phyloP scores from a whole-genome alignment of 2,329 filamentous ascomycete species.

The Fusarium sp. region DNA sequence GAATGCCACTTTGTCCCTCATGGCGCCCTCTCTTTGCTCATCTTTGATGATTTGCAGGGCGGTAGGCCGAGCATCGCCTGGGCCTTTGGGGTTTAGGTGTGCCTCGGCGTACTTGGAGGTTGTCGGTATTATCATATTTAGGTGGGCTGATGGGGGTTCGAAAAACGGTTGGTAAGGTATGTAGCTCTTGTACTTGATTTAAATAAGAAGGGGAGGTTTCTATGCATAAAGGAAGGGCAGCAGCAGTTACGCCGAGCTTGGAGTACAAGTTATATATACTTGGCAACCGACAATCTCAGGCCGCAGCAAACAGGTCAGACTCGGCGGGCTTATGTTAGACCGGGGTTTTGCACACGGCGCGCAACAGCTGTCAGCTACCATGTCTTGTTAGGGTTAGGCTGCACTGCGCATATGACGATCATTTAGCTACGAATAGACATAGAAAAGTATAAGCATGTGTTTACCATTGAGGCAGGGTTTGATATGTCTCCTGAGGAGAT shows the following conservation, averaged over 20 bases:
- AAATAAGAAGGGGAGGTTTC: fast-evolving
- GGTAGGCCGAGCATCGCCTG: constrained; percentile 59
- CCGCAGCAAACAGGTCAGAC: neutral
- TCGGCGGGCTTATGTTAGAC: neutral
- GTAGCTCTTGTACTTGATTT: no score
- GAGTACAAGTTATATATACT: no score
- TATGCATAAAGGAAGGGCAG: no score
- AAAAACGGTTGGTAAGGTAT: neutral
- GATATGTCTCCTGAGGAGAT: no score
- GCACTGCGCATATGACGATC: neutral
- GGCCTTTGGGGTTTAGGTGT: constrained; percentile 46
- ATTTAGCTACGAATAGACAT: no score
- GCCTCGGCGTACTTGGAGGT: constrained; percentile 15
- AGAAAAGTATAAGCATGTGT: no score
- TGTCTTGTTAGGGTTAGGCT: neutral
- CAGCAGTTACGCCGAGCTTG: no score
- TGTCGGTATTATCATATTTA: neutral
- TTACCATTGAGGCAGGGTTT: no score
- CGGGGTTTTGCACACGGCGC: neutral
- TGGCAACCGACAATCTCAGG: no score
- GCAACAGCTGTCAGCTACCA: neutral
- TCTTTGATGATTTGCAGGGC: constrained; percentile 58
- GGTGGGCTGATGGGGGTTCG: neutral
- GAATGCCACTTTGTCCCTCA: constrained; percentile 57
- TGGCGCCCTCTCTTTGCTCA: constrained; percentile 52